Conservation (phyloP, 169 alveolate genomes). For the Plasmodium fragile region DNA sequence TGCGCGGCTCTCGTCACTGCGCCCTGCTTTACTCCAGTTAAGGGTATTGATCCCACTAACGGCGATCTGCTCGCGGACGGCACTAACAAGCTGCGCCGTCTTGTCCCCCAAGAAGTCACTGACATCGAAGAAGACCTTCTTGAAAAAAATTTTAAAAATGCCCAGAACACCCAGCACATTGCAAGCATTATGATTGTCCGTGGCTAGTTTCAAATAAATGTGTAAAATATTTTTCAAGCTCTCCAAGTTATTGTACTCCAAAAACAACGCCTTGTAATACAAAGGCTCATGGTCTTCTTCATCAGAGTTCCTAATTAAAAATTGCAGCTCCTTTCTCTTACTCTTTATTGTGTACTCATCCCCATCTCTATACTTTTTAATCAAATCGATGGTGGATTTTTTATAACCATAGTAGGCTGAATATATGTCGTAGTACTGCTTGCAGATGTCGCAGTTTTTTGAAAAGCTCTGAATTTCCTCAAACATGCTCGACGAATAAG, state of each 20-base stretch:
- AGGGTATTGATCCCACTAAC: background rate
- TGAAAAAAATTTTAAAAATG: constrained; percentile 55
- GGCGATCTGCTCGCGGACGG: background rate
- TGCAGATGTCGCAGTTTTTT: constrained; percentile 66
- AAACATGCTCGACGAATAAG: constrained; percentile 51
- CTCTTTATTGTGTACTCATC: constrained; percentile 71
- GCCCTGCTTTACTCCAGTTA: background rate
- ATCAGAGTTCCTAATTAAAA: constrained; percentile 23
- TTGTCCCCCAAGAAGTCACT: background rate
- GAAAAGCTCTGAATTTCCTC: constrained; percentile 69
- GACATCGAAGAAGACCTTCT: constrained; percentile 38
- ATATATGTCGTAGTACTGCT: constrained; percentile 73
- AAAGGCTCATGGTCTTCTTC: constrained; percentile 53
- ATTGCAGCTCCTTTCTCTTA: constrained; percentile 64
- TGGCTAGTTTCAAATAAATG: constrained; percentile 48
- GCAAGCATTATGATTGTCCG: constrained; percentile 65
- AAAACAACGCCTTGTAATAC: constrained; percentile 49
- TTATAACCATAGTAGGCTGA: constrained; percentile 74
- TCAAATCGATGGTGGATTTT: constrained; percentile 30
- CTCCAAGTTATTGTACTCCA: constrained; percentile 51
- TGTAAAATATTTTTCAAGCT: constrained; percentile 49
- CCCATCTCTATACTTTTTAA: constrained; percentile 57
- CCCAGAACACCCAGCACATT: constrained; percentile 67
- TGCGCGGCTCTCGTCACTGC: background rate
- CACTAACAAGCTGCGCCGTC: background rate